Percentiles rank a stretch among this genome's conserved stretches.
Conservation (phyloP, 305 asterid species). For the Solanum aculeatissimum region DNA sequence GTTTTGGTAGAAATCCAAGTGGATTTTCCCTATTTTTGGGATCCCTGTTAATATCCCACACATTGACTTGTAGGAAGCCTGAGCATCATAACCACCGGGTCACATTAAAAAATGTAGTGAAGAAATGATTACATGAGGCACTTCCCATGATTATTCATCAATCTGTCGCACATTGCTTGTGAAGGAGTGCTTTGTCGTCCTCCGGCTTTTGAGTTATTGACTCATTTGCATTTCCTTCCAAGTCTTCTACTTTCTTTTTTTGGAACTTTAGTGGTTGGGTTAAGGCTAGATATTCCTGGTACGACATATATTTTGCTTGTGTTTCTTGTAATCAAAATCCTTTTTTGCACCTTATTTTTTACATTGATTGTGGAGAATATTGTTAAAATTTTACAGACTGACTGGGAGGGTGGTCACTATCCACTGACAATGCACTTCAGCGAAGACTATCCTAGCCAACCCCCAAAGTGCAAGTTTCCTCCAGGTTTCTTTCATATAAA, state of each 20-base stretch:
- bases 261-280: not conserved
- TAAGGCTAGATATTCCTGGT: not conserved
- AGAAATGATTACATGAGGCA: not conserved
- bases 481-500: slow-evolving; percentile 45
- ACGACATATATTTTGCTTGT: not conserved
- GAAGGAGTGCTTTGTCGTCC: not conserved
- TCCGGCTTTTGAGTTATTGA: not conserved
- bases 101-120: not conserved
- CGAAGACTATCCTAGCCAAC: slow-evolving; percentile 51
- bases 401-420: slow-evolving; percentile 48
- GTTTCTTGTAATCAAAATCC: not conserved
- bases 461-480: slow-evolving; percentile 51
- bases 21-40: not conserved
- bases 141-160: not conserved
- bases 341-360: not conserved
- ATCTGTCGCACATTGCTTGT: not conserved
- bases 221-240: not conserved
- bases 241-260: not conserved
- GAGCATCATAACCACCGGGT: not conserved
- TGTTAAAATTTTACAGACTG: slow-evolving; percentile 25
- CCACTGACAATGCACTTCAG: slow-evolving; percentile 35
- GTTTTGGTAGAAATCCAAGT: not conserved
- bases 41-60: not conserved
- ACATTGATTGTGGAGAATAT: not conserved
- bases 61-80: not conserved